Evolutionary conservation across 2,329 filamentous ascomycete genomes (phyloP), one percentile per base, ranked within the genome.

Genomic region (Graphilbum ipis-grandicollis): DNA sequence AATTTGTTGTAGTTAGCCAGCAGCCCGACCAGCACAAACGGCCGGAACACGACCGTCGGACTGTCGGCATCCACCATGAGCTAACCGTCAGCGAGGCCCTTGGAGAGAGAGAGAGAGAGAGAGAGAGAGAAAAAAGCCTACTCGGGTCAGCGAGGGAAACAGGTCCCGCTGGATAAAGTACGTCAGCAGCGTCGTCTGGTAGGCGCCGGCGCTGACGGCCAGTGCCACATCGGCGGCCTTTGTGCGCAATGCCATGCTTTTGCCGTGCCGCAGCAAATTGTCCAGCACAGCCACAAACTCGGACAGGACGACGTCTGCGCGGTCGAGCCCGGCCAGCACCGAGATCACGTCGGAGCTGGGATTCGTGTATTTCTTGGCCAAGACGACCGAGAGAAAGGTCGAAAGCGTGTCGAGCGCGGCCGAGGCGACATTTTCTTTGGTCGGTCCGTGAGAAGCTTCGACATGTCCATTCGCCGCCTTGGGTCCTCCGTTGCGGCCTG

Each of bases 1-100:
- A 98, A 98, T 56, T 96, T 98, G 68, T 98, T 96, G 67, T 96
- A 96, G 58, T 96, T 98, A 45, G 83, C 81, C 37, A 98, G 63
- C 4, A 96, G 66, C 12, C 88, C 88, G 17, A 94, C 66, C 9
- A 96, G 68, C 13, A 79, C 72, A 46, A 94, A 85, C 0, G 88
- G 79, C 40, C 81, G 71, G 31, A 83, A 69, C 40, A 71, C 72
- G 48, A 68, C 65, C 15, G 65, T 59, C 25, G 71, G 63, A 19
- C 68, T 66, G 42, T 84, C 75, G 32, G 76, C 70, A 46, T 93
- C 83, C 60, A 90, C 79, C 41, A 92, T 73, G 52, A 85, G 81
- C 81, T 49, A 18, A 6, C 6, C 14, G 26, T 28, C 26, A 28
- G 26, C 14, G 12, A 13, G 5, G 6, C 5, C 14, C 26, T 28